These are phyloP conservation scores for Talaromyces sp. DNA, from an alignment of 2,329 filamentous ascomycete genomes.

Conservation along the genomic window DNA sequence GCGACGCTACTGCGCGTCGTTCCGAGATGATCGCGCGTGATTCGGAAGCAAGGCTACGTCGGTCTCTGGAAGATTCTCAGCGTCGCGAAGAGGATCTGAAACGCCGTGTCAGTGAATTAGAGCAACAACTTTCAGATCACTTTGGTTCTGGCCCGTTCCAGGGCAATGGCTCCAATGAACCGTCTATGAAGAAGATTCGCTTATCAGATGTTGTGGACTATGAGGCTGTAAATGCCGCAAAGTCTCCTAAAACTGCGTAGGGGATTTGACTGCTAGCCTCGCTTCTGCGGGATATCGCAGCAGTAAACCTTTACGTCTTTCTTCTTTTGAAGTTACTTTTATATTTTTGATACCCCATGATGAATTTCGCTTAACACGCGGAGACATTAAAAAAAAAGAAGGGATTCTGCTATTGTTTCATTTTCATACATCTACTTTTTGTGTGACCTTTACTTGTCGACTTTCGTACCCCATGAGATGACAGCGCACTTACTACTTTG, in stretches of 20 bases:
- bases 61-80: slow-evolving; percentile 69
- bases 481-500: background rate
- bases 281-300: background rate
- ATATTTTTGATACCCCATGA: slow-evolving; percentile 17
- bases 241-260: slow-evolving; percentile 29
- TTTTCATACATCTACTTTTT: background rate
- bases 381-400: slow-evolving; percentile 10
- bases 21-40: slow-evolving; percentile 53
- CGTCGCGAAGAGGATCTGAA: slow-evolving; percentile 76
- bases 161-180: slow-evolving; percentile 36
- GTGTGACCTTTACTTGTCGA: background rate
- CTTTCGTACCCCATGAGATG: background rate
- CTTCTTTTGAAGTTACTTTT: slow-evolving; percentile 23
- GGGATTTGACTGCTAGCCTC: background rate
- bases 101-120: slow-evolving; percentile 72
- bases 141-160: slow-evolving; percentile 21
- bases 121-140: slow-evolving; percentile 47
- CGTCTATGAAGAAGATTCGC: slow-evolving; percentile 52
- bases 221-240: slow-evolving; percentile 25
- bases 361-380: slow-evolving; percentile 9
- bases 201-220: slow-evolving; percentile 52
- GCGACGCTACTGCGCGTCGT: slow-evolving; percentile 63
- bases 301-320: slow-evolving; percentile 11
- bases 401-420: background rate
- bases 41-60: slow-evolving; percentile 51